Conservation (phyloP, 2,329 filamentous ascomycete genomes). For the Aspergillus sp. region DNA sequence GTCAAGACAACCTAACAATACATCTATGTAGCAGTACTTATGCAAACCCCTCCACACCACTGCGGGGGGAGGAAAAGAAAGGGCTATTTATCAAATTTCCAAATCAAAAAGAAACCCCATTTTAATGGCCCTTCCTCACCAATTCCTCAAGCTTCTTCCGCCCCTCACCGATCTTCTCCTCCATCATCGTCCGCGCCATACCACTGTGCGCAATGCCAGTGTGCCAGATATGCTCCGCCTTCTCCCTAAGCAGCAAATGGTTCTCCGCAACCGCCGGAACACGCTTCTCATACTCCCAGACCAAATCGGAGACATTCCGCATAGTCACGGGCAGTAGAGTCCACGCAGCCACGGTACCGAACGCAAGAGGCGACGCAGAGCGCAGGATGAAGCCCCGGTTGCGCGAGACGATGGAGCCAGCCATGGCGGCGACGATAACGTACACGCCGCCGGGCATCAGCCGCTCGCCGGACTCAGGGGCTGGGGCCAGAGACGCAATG, state of each 20-base stretch:
- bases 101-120: conserved; percentile 1
- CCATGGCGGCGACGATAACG: conserved; percentile 90
- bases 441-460: conserved; percentile 87
- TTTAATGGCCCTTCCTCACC: conserved; percentile 82
- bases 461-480: conserved; percentile 77
- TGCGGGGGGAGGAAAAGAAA: not conserved
- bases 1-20: not conserved
- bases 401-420: conserved; percentile 81
- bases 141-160: conserved; percentile 76
- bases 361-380: conserved; percentile 65
- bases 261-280: conserved; percentile 76
- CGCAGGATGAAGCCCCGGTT: conserved; percentile 82
- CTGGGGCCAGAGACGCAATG: conserved; percentile 77
- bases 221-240: conserved; percentile 61
- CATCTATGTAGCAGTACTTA: not conserved
- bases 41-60: not conserved
- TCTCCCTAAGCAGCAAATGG: conserved; percentile 65
- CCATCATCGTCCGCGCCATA: conserved; percentile 64
- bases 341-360: conserved; percentile 79
- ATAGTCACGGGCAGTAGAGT: conserved; percentile 81
- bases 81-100: conserved; percentile 6
- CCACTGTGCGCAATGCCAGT: conserved; percentile 69
- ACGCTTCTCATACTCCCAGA: conserved; percentile 89
- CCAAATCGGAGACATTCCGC: conserved; percentile 74
- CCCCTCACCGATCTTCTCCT: conserved; percentile 70